Conservation (phyloP, 352 stramenopile genomes). For the Globisporangium cederbergense region DNA sequence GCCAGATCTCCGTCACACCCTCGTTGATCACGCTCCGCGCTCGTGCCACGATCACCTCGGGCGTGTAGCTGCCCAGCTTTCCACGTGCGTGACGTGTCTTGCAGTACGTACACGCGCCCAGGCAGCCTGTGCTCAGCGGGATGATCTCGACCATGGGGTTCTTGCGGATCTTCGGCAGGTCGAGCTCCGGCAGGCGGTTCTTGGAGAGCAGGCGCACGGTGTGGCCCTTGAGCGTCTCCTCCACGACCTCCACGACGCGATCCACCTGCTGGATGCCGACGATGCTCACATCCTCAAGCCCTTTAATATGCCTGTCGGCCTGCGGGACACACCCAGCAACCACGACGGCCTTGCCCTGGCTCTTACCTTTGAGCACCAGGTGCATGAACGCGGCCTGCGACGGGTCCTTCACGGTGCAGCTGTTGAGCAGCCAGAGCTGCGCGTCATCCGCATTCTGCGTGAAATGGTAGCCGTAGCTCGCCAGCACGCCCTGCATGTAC, state of each 20-base stretch:
- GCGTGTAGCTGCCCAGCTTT: constrained; percentile 86
- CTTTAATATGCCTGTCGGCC: constrained; percentile 80
- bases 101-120: constrained; percentile 92
- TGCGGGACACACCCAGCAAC: constrained; percentile 91
- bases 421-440: constrained; percentile 90
- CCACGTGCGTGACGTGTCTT: constrained; percentile 91
- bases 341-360: constrained; percentile 82
- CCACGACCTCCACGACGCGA: constrained; percentile 88
- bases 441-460: constrained; percentile 67
- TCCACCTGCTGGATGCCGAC: constrained; percentile 91
- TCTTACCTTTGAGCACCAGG: constrained; percentile 77
- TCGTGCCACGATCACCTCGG: constrained; percentile 71
- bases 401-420: constrained; percentile 93
- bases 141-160: constrained; percentile 93
- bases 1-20: constrained; percentile 90
- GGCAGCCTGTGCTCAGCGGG: constrained; percentile 88
- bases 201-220: constrained; percentile 82
- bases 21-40: constrained; percentile 64
- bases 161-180: constrained; percentile 91
- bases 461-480: constrained; percentile 89
- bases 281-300: constrained; percentile 82
- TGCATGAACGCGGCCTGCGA: constrained; percentile 90
- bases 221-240: constrained; percentile 90
- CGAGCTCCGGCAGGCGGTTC: constrained; percentile 76
- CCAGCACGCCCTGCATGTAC: constrained; percentile 91